A percentile compares a stretch with the other conserved stretches of the same genome.
Conservation (phyloP, 345 rosid species). For the Citrus trifoliata region DNA sequence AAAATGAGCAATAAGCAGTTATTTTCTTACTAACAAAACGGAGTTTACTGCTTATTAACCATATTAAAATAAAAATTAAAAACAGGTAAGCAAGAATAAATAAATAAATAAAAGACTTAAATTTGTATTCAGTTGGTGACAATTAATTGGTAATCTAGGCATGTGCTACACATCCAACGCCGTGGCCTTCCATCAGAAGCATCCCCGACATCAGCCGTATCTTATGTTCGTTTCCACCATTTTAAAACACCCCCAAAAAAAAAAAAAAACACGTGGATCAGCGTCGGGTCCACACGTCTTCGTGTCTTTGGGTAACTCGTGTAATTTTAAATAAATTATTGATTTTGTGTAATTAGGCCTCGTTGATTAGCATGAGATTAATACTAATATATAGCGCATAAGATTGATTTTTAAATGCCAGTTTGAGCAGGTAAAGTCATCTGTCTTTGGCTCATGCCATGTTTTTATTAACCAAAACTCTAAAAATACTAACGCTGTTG, state of each 20-base stretch:
- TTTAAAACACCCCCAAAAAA: too few species aligned
- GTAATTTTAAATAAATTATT: neutral
- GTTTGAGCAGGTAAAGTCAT: slow-evolving; percentile 18
- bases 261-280: slow-evolving; percentile 15
- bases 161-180: slow-evolving; percentile 43
- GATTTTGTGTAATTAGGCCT: slow-evolving; percentile 2
- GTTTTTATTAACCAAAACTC: slow-evolving; percentile 17
- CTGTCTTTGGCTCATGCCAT: slow-evolving; percentile 18
- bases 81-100: neutral
- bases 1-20: neutral
- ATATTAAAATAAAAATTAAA: neutral
- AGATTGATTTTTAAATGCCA: neutral
- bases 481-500: neutral
- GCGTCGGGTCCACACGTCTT: slow-evolving; percentile 20
- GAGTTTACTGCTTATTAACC: neutral
- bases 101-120: neutral
- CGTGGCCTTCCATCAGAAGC: slow-evolving; percentile 37
- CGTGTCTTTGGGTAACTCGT: slow-evolving; percentile 11
- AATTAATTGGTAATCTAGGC: slow-evolving; percentile 10
- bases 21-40: neutral
- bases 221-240: slow-evolving; percentile 25
- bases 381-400: too few species aligned
- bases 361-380: neutral
- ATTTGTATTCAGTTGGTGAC: slow-evolving; percentile 10
- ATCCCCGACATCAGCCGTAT: slow-evolving; percentile 48